phyloP scores from a whole-genome alignment of 1,284 basidiomycete species.

The Ceratobasidium theobromae region DNA sequence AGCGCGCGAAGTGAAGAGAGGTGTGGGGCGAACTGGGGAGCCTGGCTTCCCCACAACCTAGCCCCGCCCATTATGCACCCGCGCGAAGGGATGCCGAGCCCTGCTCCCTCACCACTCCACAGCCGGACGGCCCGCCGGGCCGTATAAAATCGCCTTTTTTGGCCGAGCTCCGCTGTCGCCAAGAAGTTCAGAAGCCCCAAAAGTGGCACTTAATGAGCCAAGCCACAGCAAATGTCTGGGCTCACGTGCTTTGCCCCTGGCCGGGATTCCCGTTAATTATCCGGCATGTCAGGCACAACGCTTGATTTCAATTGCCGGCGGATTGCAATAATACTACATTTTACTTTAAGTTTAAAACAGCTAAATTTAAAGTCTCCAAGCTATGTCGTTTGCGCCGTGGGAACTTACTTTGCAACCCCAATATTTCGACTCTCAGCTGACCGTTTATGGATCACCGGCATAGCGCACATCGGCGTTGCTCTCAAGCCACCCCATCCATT shows the following conservation, averaged over 20 bases:
- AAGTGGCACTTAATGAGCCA: background rate
- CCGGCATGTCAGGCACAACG: background rate
- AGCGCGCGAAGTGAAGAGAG: background rate
- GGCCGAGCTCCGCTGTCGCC: background rate
- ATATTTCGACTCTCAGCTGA: background rate
- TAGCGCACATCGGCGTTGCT: constrained; percentile 85
- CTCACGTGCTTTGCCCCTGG: too few relatives aligned
- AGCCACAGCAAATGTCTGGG: too few relatives aligned
- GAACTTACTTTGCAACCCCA: background rate
- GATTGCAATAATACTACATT: too few relatives aligned
- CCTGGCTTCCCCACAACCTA: constrained; percentile 2
- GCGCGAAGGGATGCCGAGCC: background rate
- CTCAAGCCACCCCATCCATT: constrained; percentile 91
- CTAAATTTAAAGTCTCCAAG: too few relatives aligned
- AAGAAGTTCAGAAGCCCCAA: background rate
- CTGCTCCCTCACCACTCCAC: background rate
- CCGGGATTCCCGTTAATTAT: too few relatives aligned
- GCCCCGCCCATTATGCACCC: constrained; percentile 10
- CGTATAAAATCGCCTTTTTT: background rate
- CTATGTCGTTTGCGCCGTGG: too few relatives aligned
- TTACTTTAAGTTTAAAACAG: too few relatives aligned
- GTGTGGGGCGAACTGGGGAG: constrained; percentile 6
- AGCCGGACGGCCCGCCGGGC: constrained; percentile 13
- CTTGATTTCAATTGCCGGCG: too few relatives aligned
- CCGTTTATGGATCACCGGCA: constrained; percentile 51